phyloP scores from a whole-genome alignment of 2,329 filamentous ascomycete genomes.

The Aspergillus felis region DNA sequence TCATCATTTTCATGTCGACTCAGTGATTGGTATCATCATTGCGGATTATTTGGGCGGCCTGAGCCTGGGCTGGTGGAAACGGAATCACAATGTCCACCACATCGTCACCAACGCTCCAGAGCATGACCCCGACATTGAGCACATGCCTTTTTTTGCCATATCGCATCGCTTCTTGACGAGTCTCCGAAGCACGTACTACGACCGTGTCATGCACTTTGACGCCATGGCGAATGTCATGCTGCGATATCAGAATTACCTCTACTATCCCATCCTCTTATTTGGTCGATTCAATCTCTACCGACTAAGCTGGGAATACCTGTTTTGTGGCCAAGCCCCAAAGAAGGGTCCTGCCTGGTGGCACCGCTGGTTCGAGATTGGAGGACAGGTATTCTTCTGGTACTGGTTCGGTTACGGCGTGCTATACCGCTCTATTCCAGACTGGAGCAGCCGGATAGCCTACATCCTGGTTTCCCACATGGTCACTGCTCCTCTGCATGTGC shows the following conservation, averaged over 20 bases:
- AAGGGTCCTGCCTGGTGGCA: conserved; percentile 81
- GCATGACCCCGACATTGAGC: conserved; percentile 92
- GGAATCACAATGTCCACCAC: conserved; percentile 93
- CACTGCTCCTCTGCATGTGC: conserved; percentile 77
- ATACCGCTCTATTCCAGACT: conserved; percentile 67
- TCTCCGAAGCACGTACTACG: conserved; percentile 77
- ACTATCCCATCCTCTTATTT: conserved; percentile 75
- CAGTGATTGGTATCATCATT: conserved; percentile 81
- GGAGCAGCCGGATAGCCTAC: conserved; percentile 66
- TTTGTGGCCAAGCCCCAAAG: conserved; percentile 65
- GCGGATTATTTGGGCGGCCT: conserved; percentile 86
- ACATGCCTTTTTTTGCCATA: conserved; percentile 84
- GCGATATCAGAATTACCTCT: conserved; percentile 73
- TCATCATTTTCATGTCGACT: conserved; percentile 79
- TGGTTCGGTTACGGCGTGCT: conserved; percentile 83
- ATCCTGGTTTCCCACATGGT: conserved; percentile 76
- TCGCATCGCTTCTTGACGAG: conserved; percentile 74
- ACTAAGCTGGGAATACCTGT: conserved; percentile 73
- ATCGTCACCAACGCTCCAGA: conserved; percentile 94
- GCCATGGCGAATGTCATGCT: conserved; percentile 66
- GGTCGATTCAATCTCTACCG: conserved; percentile 85
- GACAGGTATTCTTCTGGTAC: conserved; percentile 76
- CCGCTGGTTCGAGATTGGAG: conserved; percentile 71
- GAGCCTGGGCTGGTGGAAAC: conserved; percentile 95
- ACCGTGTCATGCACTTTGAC: conserved; percentile 75